These are phyloP conservation scores for Phyllosticta citribraziliensis DNA, from an alignment of 2,329 filamentous ascomycete species.

Conservation along the genomic window DNA sequence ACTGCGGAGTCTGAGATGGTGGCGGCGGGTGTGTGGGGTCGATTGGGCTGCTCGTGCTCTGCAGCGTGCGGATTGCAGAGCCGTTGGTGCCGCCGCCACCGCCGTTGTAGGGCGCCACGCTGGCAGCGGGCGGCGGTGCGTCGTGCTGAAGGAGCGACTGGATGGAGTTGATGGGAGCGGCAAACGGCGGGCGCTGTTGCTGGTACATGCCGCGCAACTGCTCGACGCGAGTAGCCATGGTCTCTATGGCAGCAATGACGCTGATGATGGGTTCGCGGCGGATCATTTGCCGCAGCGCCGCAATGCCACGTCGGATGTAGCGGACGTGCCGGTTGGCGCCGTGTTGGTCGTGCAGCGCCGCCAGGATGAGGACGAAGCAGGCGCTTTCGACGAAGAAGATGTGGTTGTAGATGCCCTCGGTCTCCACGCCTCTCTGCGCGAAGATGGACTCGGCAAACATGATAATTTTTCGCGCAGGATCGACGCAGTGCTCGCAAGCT, in stretches of 20 bases:
- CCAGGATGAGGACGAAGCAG: conserved; percentile 7
- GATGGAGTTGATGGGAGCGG: background rate
- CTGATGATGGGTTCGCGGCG: conserved; percentile 3
- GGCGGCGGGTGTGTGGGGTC: background rate
- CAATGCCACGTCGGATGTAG: conserved; percentile 7
- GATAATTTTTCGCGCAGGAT: conserved; percentile 7
- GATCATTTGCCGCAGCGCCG: conserved; percentile 1
- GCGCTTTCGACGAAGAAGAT: conserved; percentile 9
- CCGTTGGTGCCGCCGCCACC: background rate
- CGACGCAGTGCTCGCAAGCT: conserved; percentile 6
- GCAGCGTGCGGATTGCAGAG: background rate
- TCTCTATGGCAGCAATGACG: conserved; percentile 5
- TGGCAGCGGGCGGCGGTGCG: background rate
- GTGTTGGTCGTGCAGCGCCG: conserved; percentile 2
- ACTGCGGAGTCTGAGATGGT: background rate
- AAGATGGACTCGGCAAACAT: background rate
- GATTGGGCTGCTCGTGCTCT: background rate
- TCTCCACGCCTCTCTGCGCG: too few species aligned
- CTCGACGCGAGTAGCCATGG: conserved; percentile 4
- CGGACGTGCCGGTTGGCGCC: conserved; percentile 4
- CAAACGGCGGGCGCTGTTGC: background rate
- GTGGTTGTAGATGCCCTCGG: conserved; percentile 6
- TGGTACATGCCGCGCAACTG: background rate
- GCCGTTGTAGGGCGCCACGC: background rate
- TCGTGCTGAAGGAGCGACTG: background rate